Base-by-base conservation (phyloP, 305 asterid genomes). In the Fraxinus latifolia region DNA sequence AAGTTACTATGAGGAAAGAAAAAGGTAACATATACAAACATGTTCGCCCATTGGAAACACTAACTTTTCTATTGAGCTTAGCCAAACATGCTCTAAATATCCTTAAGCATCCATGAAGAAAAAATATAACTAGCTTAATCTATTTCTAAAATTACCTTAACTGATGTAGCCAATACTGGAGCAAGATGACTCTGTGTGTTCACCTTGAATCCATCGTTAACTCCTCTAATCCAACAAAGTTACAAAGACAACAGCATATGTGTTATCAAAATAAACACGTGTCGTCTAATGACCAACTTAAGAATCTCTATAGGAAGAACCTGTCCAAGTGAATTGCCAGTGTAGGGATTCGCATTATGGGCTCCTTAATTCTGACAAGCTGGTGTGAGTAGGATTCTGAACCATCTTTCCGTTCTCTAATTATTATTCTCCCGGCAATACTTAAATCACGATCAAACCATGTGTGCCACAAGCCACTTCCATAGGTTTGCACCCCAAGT, bases 381-480 rank as follows among this genome's bases (percentile, higher is more conserved):
- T 83, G 87, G 81, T 94, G 99, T 2, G 89, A 87, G 87, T 88
- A 96, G 27, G 92, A 87, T 32, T 79, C 90, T 11, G 90, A 86
- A 25, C 95, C 93, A 87, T 90, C 91, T 82, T 93, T 93, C 87
- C 75, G 80, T 82, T 86, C 86, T 87, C 87, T 87, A 74, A 93
- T 79, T 68, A 96, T 90, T 68, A 96, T 90, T 89, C 98, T 91
- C 72, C 99, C 97, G 7, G 98, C 98, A 88, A 94, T 80, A 25
- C 95, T 82, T 85, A 94, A 87, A 87, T 96, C 99, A 33, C 97
- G 97, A 82, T 96, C 99, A 77, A 96, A 96, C 99, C 97, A 96
- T 31, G 99, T 94, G 70, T 96, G 97, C 99, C 99, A 96, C 84
- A 96, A 84, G 27, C 99, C 99, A 89, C 97, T 89, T 70, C 98